phyloP scores from a whole-genome alignment of 2,329 filamentous ascomycete genomes.

The Diaporthe batatas region DNA sequence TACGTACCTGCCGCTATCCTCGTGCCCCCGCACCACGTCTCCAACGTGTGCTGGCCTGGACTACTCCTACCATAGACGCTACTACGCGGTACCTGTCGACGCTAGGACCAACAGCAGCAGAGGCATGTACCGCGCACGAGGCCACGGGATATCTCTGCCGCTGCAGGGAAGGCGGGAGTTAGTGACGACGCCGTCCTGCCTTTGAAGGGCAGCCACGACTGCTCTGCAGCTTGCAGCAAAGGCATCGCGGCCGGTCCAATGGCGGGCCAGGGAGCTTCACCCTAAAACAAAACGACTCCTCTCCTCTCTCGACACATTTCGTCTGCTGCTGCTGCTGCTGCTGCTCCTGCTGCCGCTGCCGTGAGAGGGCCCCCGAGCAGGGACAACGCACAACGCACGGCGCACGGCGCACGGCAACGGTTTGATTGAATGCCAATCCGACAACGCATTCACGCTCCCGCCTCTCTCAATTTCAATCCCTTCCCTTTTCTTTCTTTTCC shows the following conservation, averaged over 20 bases:
- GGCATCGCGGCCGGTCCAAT: slow-evolving; percentile 40
- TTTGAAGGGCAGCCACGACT: slow-evolving; percentile 43
- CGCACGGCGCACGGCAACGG: slow-evolving; percentile 17
- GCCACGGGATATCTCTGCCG: slow-evolving; percentile 1
- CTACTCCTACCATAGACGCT: too few species aligned
- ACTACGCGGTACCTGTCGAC: neutral
- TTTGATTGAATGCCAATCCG: slow-evolving; percentile 5
- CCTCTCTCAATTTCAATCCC: slow-evolving; percentile 26
- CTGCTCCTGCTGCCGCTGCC: slow-evolving; percentile 14
- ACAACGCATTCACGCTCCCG: slow-evolving; percentile 30
- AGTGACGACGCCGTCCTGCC: slow-evolving; percentile 31
- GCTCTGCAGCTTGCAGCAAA: slow-evolving; percentile 42
- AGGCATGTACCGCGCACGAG: neutral
- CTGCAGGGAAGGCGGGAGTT: slow-evolving; percentile 22
- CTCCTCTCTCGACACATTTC: slow-evolving; percentile 34
- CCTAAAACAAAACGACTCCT: slow-evolving; percentile 35
- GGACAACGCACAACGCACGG: neutral
- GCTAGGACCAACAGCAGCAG: neutral
- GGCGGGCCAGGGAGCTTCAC: slow-evolving; percentile 23
- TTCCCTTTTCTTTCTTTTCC: neutral
- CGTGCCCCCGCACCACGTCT: slow-evolving; percentile 20
- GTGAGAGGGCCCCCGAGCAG: slow-evolving; percentile 25
- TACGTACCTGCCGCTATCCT: neutral
- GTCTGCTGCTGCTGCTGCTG: slow-evolving; percentile 11
- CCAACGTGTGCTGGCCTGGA: neutral